phyloP scores from a whole-genome alignment of 2,329 filamentous ascomycete genomes.

The Fusarium devonianum region DNA sequence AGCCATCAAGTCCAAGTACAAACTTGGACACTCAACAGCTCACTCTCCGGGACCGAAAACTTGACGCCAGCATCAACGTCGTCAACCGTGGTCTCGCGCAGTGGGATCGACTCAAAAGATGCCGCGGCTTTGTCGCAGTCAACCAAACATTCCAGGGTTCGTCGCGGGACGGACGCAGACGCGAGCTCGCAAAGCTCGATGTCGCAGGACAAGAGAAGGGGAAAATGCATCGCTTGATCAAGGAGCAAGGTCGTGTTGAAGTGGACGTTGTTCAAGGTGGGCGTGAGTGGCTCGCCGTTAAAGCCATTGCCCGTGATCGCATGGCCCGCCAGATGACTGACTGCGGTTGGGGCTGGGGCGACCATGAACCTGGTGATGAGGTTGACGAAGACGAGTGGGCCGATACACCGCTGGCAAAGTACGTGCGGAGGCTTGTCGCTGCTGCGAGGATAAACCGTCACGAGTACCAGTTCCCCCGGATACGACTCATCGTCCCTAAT shows the following conservation, averaged over 20 bases:
- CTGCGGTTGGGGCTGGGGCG: slow-evolving; percentile 53
- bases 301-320: slow-evolving; percentile 43
- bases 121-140: slow-evolving; percentile 42
- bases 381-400: slow-evolving; percentile 48
- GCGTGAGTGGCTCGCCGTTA: slow-evolving; percentile 46
- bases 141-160: slow-evolving; percentile 47
- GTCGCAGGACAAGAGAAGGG: slow-evolving; percentile 39
- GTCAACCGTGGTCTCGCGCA: slow-evolving; percentile 35
- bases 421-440: slow-evolving; percentile 45
- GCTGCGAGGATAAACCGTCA: slow-evolving; percentile 48
- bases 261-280: slow-evolving; percentile 49
- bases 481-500: slow-evolving; percentile 48
- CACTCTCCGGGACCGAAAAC: slow-evolving; percentile 19
- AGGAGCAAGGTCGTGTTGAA: slow-evolving; percentile 45
- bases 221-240: slow-evolving; percentile 43
- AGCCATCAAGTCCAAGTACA: slow-evolving; percentile 12
- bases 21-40: slow-evolving; percentile 11
- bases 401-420: slow-evolving; percentile 45
- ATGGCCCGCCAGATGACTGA: slow-evolving; percentile 51
- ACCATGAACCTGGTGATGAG: slow-evolving; percentile 42
- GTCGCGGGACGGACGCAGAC: slow-evolving; percentile 36
- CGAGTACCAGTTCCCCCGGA: slow-evolving; percentile 48
- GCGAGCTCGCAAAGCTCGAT: slow-evolving; percentile 34
- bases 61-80: slow-evolving; percentile 39
- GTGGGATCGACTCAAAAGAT: slow-evolving; percentile 47